Evolutionary conservation across 2,329 filamentous ascomycete species (phyloP).

Genomic region (Domatiomyces catenatus): DNA sequence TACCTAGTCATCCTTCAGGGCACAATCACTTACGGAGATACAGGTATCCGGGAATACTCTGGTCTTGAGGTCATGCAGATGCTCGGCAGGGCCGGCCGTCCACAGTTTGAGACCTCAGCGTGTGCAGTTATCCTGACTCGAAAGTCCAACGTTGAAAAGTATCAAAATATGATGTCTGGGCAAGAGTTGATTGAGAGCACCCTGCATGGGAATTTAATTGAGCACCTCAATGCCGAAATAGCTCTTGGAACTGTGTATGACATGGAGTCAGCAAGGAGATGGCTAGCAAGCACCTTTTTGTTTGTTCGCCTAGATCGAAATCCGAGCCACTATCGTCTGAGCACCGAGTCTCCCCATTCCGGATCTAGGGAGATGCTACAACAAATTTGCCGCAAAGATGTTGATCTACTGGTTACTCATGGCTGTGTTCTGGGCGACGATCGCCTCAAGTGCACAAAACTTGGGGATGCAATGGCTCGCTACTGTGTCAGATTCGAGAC

Average conservation of each 20-base stretch:
- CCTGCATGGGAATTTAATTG: conserved; percentile 62
- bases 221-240: conserved; percentile 74
- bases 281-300: conserved; percentile 65
- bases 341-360: background rate
- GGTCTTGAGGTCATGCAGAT: conserved; percentile 84
- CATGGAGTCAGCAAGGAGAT: conserved; percentile 49
- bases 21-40: conserved; percentile 51
- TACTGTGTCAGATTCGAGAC: conserved; percentile 70
- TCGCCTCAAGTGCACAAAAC: conserved; percentile 49
- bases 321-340: conserved; percentile 52
- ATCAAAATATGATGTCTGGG: conserved; percentile 59
- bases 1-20: conserved; percentile 74
- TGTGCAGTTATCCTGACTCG: conserved; percentile 67
- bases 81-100: conserved; percentile 68
- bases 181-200: conserved; percentile 61
- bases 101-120: conserved; percentile 65
- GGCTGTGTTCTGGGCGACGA: conserved; percentile 39
- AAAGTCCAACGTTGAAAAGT: conserved; percentile 46
- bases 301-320: conserved; percentile 59
- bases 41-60: conserved; percentile 52
- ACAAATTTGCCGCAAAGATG: conserved; percentile 44
- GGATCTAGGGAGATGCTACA: background rate
- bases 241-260: conserved; percentile 57
- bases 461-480: conserved; percentile 65
- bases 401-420: conserved; percentile 47